phyloP scores from a whole-genome alignment of 2,329 filamentous ascomycete genomes.

The Trichoderma endophyticum region DNA sequence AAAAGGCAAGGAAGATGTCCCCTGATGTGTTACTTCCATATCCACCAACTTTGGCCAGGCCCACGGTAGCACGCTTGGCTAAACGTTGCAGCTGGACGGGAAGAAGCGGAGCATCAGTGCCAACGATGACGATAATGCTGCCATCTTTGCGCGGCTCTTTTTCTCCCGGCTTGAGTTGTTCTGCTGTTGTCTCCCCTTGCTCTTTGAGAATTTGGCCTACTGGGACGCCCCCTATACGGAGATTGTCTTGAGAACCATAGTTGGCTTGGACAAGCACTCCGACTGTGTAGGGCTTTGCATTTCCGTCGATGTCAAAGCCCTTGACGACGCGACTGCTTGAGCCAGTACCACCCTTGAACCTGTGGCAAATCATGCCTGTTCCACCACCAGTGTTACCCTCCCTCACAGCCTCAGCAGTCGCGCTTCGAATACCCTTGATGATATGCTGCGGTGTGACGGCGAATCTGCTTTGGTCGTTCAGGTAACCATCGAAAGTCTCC shows the following conservation, averaged over 20 bases:
- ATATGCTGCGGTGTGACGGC: conserved; percentile 53
- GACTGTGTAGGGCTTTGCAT: conserved; percentile 50
- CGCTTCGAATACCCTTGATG: conserved; percentile 50
- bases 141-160: conserved; percentile 33
- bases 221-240: conserved; percentile 59
- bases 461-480: conserved; percentile 57
- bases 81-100: conserved; percentile 42
- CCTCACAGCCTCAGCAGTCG: conserved; percentile 47
- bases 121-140: conserved; percentile 36
- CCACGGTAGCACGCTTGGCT: conserved; percentile 59
- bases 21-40: conserved; percentile 61
- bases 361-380: conserved; percentile 65
- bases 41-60: conserved; percentile 58
- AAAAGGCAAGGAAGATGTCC: conserved; percentile 66
- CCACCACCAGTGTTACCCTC: conserved; percentile 65
- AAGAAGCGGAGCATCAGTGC: conserved; percentile 32
- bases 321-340: conserved; percentile 56
- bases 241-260: conserved; percentile 56
- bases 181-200: conserved; percentile 32
- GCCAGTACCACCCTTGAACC: conserved; percentile 65
- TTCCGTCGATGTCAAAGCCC: conserved; percentile 36
- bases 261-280: conserved; percentile 64
- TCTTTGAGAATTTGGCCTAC: conserved; percentile 56
- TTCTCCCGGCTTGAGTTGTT: conserved; percentile 18
- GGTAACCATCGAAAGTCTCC: conserved; percentile 61